Conservation (phyloP, 257 asterid genomes). For the Primulina eburnea region DNA sequence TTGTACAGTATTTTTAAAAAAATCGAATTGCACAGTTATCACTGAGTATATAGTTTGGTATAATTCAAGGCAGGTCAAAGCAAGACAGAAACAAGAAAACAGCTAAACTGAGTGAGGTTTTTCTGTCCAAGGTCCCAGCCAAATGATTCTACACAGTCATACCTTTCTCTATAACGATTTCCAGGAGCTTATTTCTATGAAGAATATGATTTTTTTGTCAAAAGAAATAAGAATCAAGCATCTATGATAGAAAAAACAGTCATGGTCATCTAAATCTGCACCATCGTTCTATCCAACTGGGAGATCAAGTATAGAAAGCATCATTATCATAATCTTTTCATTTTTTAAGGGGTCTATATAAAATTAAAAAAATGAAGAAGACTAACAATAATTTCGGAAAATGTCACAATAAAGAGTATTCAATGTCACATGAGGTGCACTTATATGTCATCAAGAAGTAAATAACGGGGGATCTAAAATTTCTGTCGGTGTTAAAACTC, state of each 20-base stretch:
- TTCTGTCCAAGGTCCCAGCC: constrained; percentile 11
- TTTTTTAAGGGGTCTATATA: no score
- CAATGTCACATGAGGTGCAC: background rate
- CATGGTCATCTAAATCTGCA: background rate
- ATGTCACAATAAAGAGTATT: background rate
- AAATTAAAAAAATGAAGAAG: no score
- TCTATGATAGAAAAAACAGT: no score
- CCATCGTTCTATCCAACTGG: no score
- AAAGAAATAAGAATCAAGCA: background rate
- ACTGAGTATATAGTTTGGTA: background rate
- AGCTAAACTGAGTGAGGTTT: background rate
- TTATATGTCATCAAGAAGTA: constrained; percentile 18
- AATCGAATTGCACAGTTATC: background rate
- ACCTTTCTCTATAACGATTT: constrained; percentile 2
- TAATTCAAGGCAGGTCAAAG: background rate
- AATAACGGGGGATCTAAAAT: background rate
- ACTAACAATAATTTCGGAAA: background rate
- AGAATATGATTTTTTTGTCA: constrained; percentile 2
- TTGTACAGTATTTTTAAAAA: background rate
- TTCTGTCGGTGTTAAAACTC: constrained; percentile 9
- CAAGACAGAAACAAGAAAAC: background rate
- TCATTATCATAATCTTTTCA: no score
- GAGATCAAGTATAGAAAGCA: no score
- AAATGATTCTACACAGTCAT: background rate
- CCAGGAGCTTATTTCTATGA: constrained; percentile 1